Percentiles rank a stretch among this genome's conserved stretches.
phyloP scores from a whole-genome alignment of 108 stramenopile species.

The Nitzschia sp. region DNA sequence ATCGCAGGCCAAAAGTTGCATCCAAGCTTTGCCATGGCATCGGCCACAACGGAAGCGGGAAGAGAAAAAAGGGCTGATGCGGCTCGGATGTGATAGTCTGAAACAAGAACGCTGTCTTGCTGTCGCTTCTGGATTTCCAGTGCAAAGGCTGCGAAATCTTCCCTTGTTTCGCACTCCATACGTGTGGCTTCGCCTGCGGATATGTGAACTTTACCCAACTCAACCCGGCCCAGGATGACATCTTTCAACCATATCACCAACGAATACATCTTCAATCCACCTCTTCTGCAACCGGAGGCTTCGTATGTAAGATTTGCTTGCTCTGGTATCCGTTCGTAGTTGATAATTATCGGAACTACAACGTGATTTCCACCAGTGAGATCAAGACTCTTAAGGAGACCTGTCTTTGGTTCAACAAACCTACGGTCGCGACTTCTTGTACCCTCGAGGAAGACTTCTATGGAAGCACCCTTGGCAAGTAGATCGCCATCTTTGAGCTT shows the following conservation, averaged over 20 bases:
- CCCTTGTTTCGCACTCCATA: conserved; percentile 21
- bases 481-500: conserved; percentile 14
- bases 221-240: conserved; percentile 49
- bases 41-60: conserved; percentile 21
- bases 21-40: conserved; percentile 47
- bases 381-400: conserved; percentile 66
- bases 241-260: conserved; percentile 32
- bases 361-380: conserved; percentile 45
- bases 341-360: conserved; percentile 81
- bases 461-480: conserved; percentile 15
- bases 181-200: conserved; percentile 55
- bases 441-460: conserved; percentile 89
- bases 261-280: conserved; percentile 12
- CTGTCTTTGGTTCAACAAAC: conserved; percentile 79
- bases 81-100: conserved; percentile 67
- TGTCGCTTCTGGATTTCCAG: conserved; percentile 59
- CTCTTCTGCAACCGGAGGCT: conserved; percentile 31
- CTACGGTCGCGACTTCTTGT: conserved; percentile 79
- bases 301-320: conserved; percentile 58
- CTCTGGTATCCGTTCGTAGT: conserved; percentile 84
- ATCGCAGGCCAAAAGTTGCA: conserved; percentile 33
- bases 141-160: conserved; percentile 34
- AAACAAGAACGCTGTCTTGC: conserved; percentile 47
- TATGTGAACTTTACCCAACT: conserved; percentile 73
- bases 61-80: conserved; percentile 47